Conservation (phyloP, 148 eudicot genomes). For the Rhododendron ferrugineum region DNA sequence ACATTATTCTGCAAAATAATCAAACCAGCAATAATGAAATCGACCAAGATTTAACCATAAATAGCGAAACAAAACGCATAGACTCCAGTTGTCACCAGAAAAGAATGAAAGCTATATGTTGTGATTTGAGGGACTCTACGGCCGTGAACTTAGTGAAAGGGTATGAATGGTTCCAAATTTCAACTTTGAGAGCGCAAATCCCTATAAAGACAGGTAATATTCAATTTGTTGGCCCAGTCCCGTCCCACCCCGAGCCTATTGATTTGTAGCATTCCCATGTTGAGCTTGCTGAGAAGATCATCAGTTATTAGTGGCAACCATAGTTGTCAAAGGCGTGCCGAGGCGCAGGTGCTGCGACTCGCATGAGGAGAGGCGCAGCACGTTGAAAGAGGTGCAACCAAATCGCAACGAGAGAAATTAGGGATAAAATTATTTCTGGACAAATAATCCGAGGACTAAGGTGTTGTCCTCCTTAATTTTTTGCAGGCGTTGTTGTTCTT, state of each 20-base stretch:
- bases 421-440: too few relatives aligned
- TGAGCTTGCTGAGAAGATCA: neutral
- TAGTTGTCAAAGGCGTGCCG: too few relatives aligned
- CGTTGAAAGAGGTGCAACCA: too few relatives aligned
- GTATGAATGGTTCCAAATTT: neutral
- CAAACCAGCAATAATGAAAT: slow-evolving; percentile 8
- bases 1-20: slow-evolving; percentile 59
- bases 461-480: too few relatives aligned
- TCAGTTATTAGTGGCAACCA: neutral
- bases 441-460: too few relatives aligned
- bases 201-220: neutral
- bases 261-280: neutral
- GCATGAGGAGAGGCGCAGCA: too few relatives aligned
- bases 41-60: neutral
- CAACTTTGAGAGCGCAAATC: neutral
- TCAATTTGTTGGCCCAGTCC: neutral
- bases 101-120: neutral
- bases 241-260: neutral
- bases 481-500: too few relatives aligned
- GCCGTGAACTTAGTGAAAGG: neutral
- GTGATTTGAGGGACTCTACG: neutral
- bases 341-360: too few relatives aligned
- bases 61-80: neutral
- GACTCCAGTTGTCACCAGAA: neutral
- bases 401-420: too few relatives aligned